Conservation (phyloP, 352 stramenopile species). For the Phytophthora meadii region DNA sequence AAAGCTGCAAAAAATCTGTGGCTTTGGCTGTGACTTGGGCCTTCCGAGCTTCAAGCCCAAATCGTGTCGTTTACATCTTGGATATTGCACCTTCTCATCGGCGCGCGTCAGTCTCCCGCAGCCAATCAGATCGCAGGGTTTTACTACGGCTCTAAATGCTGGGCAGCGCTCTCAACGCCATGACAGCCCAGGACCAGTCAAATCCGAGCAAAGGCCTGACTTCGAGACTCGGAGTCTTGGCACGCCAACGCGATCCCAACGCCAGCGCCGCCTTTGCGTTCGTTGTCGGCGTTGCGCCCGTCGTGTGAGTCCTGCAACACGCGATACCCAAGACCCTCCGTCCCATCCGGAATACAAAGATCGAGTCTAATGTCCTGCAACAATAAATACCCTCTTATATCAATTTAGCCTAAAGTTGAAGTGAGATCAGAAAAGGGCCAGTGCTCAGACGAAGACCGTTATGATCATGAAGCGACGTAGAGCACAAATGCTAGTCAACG, state of each 20-base stretch:
- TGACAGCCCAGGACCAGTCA: conserved; percentile 16
- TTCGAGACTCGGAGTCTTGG: too few species aligned
- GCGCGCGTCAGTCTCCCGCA: conserved; percentile 6
- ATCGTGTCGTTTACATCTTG: conserved; percentile 31
- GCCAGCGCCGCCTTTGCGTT: not conserved
- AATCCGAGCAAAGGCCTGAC: not conserved
- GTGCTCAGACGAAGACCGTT: not conserved
- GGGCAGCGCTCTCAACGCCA: conserved; percentile 9
- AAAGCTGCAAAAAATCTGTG: conserved; percentile 23
- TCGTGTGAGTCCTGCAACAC: not conserved
- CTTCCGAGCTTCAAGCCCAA: conserved; percentile 30
- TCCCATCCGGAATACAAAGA: not conserved
- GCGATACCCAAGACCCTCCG: not conserved
- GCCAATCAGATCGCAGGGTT: conserved; percentile 20
- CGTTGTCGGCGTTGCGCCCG: conserved; percentile 8
- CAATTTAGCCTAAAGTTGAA: conserved; percentile 9
- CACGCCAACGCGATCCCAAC: not conserved
- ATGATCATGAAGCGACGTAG: conserved; percentile 24
- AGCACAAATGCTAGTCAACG: not conserved
- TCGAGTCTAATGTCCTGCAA: not conserved
- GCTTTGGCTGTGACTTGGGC: not conserved
- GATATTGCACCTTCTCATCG: conserved; percentile 22
- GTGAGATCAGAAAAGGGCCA: conserved; percentile 12
- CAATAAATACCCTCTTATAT: conserved; percentile 2
- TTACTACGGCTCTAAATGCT: conserved; percentile 7